Evolutionary conservation across 2,329 filamentous ascomycete species (phyloP).

Genomic region (Talaromyces sp.): DNA sequence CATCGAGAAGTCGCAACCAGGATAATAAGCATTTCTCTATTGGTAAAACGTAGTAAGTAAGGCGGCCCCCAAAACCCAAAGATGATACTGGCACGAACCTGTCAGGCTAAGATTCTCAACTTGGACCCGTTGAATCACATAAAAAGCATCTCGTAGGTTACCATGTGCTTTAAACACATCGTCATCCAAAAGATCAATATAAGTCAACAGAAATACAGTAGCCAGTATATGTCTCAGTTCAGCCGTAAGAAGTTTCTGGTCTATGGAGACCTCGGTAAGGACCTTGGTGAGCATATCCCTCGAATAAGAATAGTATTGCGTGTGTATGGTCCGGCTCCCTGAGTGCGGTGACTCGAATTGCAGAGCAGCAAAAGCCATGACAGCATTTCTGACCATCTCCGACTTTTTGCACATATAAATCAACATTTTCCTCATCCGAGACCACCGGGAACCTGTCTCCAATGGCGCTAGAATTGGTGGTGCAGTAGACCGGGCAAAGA

Average conservation of each 20-base stretch:
- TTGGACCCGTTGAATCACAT: constrained; percentile 42
- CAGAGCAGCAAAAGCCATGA: constrained; percentile 50
- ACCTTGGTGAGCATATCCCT: constrained; percentile 22
- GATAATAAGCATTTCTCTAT: constrained; percentile 48
- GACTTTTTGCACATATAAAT: constrained; percentile 46
- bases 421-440: constrained; percentile 46
- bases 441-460: constrained; percentile 51
- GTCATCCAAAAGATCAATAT: constrained; percentile 47
- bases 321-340: constrained; percentile 1
- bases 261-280: constrained; percentile 2
- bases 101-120: constrained; percentile 21
- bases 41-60: not conserved
- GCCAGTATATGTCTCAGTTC: constrained; percentile 44
- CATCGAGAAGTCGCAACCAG: constrained; percentile 54
- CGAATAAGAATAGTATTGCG: constrained; percentile 26
- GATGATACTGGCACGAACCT: not conserved
- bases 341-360: constrained; percentile 31
- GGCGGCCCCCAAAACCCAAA: not conserved
- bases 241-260: constrained; percentile 5
- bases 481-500: constrained; percentile 6
- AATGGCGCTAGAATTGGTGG: constrained; percentile 42
- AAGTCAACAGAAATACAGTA: constrained; percentile 51
- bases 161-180: constrained; percentile 45
- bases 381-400: constrained; percentile 44
- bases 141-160: constrained; percentile 48